A percentile compares a stretch with the other conserved stretches of the same genome.
These are phyloP conservation scores for Lactarius sp. DNA, from an alignment of 768 basidiomycete species.

Conservation along the genomic window DNA sequence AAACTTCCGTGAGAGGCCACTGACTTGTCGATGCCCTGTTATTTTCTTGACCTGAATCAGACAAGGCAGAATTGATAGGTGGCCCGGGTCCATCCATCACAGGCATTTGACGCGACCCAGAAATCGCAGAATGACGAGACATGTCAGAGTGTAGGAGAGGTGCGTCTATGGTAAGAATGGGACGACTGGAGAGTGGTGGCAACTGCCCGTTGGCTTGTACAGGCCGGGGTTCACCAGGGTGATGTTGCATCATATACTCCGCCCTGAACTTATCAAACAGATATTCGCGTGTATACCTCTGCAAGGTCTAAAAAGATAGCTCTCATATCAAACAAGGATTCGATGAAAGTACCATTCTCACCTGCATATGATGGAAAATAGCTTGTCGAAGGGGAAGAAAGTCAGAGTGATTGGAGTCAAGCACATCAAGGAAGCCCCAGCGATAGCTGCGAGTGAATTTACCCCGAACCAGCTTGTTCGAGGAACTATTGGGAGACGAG, in stretches of 20 bases:
- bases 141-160: conserved; percentile 14
- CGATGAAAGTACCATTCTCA: conserved; percentile 35
- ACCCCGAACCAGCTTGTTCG: conserved; percentile 64
- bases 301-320: conserved; percentile 54
- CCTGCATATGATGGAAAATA: conserved; percentile 87
- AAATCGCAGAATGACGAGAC: conserved; percentile 26
- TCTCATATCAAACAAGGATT: background rate
- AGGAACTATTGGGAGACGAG: conserved; percentile 28
- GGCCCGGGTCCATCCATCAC: conserved; percentile 28
- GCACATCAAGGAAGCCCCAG: conserved; percentile 80
- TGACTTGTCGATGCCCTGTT: conserved; percentile 37
- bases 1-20: conserved; percentile 26
- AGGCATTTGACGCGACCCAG: conserved; percentile 41
- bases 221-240: conserved; percentile 11
- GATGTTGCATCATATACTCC: conserved; percentile 51
- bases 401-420: conserved; percentile 77
- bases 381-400: conserved; percentile 72
- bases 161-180: conserved; percentile 25
- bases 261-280: conserved; percentile 71
- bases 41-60: conserved; percentile 30
- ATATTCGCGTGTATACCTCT: conserved; percentile 81
- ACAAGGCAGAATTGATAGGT: conserved; percentile 19
- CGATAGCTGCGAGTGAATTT: conserved; percentile 71
- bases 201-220: conserved; percentile 29
- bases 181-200: conserved; percentile 31